Evolutionary conservation across 257 asterid species (phyloP).

Genomic region (Solanum chiquidenum): DNA sequence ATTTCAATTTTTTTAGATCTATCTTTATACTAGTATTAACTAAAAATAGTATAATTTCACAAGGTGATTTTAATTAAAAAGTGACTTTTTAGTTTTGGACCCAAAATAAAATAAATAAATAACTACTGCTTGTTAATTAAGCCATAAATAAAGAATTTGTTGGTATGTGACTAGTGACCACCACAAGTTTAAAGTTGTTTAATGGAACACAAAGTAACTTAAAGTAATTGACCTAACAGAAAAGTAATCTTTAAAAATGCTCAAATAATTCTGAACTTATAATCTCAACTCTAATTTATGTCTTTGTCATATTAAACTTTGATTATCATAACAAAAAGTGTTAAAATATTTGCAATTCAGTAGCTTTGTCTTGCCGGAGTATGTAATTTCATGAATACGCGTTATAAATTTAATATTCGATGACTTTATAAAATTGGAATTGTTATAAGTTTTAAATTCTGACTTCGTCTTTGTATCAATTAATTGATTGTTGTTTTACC

Average conservation of each 20-base stretch:
- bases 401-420: not conserved
- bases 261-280: not conserved
- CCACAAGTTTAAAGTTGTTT: not conserved
- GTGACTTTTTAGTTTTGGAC: not conserved
- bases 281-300: not conserved
- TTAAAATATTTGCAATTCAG: not conserved
- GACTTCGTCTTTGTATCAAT: accelerated
- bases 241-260: not conserved
- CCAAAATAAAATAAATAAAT: not conserved
- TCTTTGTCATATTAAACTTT: not conserved
- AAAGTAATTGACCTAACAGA: not conserved
- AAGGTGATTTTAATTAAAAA: not conserved
- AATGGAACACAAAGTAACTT: not conserved
- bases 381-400: no score
- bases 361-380: not conserved
- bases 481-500: not conserved
- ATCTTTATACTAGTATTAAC: not conserved
- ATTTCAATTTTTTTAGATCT: no score
- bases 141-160: not conserved
- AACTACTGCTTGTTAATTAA: not conserved
- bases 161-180: not conserved
- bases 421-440: not conserved
- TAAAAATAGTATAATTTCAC: not conserved
- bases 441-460: accelerated
- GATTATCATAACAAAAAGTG: not conserved